Evolutionary conservation across 768 basidiomycete genomes (phyloP).

Genomic region (Pleurotus salmoneostramineus): DNA sequence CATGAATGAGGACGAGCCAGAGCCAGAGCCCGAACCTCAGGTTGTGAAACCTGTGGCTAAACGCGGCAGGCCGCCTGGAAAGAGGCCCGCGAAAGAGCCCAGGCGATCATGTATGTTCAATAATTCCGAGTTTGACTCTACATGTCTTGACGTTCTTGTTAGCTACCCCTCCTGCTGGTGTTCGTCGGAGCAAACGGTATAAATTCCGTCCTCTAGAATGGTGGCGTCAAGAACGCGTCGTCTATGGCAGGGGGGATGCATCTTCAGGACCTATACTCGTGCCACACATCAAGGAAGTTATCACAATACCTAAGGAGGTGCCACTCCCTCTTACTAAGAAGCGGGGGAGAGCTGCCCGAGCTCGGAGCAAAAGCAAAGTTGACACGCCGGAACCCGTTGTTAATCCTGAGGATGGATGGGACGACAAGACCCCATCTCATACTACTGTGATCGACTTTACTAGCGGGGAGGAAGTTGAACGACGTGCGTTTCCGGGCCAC

Average conservation of each 20-base stretch:
- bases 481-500: slow-evolving; percentile 52
- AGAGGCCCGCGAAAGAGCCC: slow-evolving; percentile 35
- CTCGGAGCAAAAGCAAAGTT: slow-evolving; percentile 12
- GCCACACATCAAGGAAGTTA: slow-evolving; percentile 68
- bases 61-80: slow-evolving; percentile 5
- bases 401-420: slow-evolving; percentile 80
- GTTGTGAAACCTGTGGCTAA: slow-evolving; percentile 13
- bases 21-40: slow-evolving; percentile 20
- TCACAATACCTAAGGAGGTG: slow-evolving; percentile 42
- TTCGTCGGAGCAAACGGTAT: slow-evolving; percentile 69
- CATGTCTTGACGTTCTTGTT: not conserved
- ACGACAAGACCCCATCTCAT: slow-evolving; percentile 65
- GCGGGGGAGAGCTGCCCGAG: slow-evolving; percentile 10
- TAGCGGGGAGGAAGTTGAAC: slow-evolving; percentile 52
- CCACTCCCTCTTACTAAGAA: slow-evolving; percentile 36
- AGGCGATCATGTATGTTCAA: slow-evolving; percentile 23
- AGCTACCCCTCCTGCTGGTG: slow-evolving; percentile 40
- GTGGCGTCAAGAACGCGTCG: slow-evolving; percentile 91
- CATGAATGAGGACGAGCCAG: slow-evolving; percentile 26
- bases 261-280: slow-evolving; percentile 49
- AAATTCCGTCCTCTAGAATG: slow-evolving; percentile 76
- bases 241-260: slow-evolving; percentile 57
- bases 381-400: not conserved
- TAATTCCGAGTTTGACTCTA: not conserved
- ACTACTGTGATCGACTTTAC: slow-evolving; percentile 69